phyloP scores from a whole-genome alignment of 1,284 basidiomycete species.

The Vanrija sp. region DNA sequence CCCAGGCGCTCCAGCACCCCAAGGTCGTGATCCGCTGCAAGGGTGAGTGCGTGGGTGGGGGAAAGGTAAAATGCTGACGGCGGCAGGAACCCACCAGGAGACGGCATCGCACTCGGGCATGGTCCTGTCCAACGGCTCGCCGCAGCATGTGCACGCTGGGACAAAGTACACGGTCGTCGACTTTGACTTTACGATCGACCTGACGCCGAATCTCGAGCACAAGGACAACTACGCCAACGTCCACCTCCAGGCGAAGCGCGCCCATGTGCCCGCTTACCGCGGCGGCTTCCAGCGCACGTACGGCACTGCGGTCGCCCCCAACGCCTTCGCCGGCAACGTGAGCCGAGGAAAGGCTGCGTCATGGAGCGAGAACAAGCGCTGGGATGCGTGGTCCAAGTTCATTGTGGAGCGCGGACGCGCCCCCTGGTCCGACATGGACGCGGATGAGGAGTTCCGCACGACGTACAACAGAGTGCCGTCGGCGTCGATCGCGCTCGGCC shows the following conservation, averaged over 20 bases:
- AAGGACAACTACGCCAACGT: background rate
- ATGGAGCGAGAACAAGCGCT: no score
- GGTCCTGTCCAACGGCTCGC: conserved; percentile 22
- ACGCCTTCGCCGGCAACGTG: background rate
- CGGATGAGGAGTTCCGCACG: conserved; percentile 3
- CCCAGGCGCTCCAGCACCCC: conserved; percentile 24
- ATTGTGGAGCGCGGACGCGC: conserved; percentile 6
- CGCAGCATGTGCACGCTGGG: conserved; percentile 18
- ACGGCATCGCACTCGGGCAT: conserved; percentile 18
- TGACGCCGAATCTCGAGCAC: conserved; percentile 8
- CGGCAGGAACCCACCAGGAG: conserved; percentile 21
- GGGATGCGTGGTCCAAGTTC: background rate
- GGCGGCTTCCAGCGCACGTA: background rate
- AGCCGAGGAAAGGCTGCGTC: no score
- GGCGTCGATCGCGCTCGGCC: no score
- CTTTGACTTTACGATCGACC: no score
- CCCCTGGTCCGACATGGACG: conserved; percentile 7
- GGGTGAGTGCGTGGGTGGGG: conserved; percentile 6
- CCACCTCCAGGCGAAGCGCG: no score
- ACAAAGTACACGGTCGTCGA: conserved; percentile 21
- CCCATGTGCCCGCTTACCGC: no score
- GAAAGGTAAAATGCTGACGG: background rate
- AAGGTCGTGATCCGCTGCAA: conserved; percentile 22
- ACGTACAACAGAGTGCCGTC: background rate
- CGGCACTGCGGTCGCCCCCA: background rate